Evolutionary conservation across 192 early-diverging fungal species (phyloP), one percentile per base, ranked within the genome.

Genomic region (Obelidium mucronatum): DNA sequence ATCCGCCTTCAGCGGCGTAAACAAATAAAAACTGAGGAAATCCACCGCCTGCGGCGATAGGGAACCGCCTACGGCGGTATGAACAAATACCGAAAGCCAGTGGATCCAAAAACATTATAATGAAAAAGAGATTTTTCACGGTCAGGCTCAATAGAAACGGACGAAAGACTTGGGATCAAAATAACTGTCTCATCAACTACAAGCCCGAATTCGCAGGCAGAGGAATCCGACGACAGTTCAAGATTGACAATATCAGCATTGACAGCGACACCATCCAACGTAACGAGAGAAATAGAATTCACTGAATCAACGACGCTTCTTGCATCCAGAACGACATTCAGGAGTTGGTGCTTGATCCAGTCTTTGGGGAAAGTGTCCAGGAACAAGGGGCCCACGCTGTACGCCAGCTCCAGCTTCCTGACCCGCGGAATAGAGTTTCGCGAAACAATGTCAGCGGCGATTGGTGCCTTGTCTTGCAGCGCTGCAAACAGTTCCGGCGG

Each of bases 401-500:
- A 61, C 15, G 19, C 17, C 13, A 61, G 59, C 13, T 22, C 33
- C 1, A 61, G 22, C 15, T 22, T 28, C 15, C 33, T 22, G 19
- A 61, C 30, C 24, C 59, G 59, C 19, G 59, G 59, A 26, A 61
- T 61, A 30, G 19, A 22, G 17, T 22, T 31, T 22, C 59, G n/a
- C 0, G 59, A 31, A 4, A 61, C 59, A 61, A 61, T 61, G 52
- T 53, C 52, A 24, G 52, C 52, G 19, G 52, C 52, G 52, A n/a
- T 53, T 53, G 52, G 19, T 53, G 19, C 52, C 19, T 53, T 17
- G 56, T 59, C 31, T 31, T 59, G 56, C n/a, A 11, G 56, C 26
- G 31, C 24, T 30, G 56, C 56, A 59, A 24, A 6, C 24, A 59
- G 24, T 11, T n/a, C 6, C 31, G 56, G 56, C n/a, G 56, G 24